Conservation (phyloP, 352 stramenopile genomes). For the Blastocystis sp. region DNA sequence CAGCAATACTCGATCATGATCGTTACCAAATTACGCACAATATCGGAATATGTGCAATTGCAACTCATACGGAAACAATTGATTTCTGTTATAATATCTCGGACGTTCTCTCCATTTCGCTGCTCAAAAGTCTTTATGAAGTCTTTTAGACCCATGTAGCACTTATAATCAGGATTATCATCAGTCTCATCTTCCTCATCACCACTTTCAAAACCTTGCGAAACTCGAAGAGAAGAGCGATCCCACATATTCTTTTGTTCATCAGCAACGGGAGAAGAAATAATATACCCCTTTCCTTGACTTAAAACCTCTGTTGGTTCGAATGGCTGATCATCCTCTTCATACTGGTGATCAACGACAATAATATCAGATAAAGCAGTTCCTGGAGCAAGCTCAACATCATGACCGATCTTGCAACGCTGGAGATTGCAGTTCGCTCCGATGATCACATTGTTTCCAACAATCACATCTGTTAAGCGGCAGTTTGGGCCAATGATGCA, state of each 20-base stretch:
- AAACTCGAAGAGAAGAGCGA: not conserved
- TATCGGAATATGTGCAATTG: slow-evolving; percentile 37
- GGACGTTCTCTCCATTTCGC: not conserved
- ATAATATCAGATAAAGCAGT: not conserved
- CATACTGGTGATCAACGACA: not conserved
- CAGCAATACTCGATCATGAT: slow-evolving; percentile 10
- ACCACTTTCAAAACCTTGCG: slow-evolving; percentile 20
- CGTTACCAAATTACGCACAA: slow-evolving; percentile 14
- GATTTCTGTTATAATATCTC: slow-evolving; percentile 41
- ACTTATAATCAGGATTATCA: not conserved
- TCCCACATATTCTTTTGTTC: not conserved
- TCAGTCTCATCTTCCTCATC: slow-evolving; percentile 23
- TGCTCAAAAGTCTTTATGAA: not conserved
- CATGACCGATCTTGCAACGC: not conserved
- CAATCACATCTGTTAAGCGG: not conserved
- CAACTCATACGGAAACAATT: slow-evolving; percentile 45
- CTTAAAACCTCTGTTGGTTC: not conserved
- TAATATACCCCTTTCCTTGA: not conserved
- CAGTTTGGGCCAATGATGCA: not conserved
- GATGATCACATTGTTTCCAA: not conserved
- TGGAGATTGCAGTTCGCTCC: not conserved
- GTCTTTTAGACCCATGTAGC: not conserved
- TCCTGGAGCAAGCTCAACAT: not conserved
- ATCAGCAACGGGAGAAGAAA: not conserved
- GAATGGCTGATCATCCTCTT: not conserved